Conservation (phyloP, 495 filamentous ascomycete species). For the Ascodesmis nigricans region DNA sequence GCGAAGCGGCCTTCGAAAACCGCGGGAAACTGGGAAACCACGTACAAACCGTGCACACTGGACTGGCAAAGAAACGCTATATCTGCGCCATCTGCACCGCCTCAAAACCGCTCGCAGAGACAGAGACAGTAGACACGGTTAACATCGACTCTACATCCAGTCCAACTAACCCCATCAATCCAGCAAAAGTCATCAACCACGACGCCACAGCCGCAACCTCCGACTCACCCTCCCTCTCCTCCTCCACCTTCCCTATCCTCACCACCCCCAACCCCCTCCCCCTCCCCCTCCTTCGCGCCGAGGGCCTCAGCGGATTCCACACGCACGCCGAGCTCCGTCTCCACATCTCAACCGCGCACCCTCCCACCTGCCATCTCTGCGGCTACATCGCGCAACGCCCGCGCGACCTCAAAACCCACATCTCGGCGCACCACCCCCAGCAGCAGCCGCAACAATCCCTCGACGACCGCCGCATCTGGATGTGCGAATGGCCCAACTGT, state of each 20-base stretch:
- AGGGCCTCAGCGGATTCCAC: conserved; percentile 35
- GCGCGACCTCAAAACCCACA: conserved; percentile 40
- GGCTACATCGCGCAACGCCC: conserved; percentile 36
- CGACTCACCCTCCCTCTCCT: background rate
- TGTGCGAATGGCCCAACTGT: conserved; percentile 36
- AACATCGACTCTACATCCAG: background rate
- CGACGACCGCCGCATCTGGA: conserved; percentile 38
- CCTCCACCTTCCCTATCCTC: conserved; percentile 1
- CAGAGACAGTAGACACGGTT: background rate
- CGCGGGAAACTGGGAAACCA: conserved; percentile 47
- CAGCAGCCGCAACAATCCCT: conserved; percentile 35
- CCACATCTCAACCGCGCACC: conserved; percentile 50
- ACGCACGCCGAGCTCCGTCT: conserved; percentile 45
- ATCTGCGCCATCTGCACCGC: conserved; percentile 24
- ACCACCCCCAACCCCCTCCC: background rate
- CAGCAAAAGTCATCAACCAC: background rate
- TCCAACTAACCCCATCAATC: too few species aligned
- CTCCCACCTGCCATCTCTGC: conserved; percentile 54
- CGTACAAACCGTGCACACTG: conserved; percentile 34
- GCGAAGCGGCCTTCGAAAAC: conserved; percentile 48
- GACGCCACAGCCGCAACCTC: conserved; percentile 1
- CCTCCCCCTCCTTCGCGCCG: background rate
- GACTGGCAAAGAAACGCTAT: conserved; percentile 40
- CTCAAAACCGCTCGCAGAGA: background rate
- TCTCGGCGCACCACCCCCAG: conserved; percentile 50